Conservation (phyloP, 352 stramenopile species). For the Pythium aquatile region DNA sequence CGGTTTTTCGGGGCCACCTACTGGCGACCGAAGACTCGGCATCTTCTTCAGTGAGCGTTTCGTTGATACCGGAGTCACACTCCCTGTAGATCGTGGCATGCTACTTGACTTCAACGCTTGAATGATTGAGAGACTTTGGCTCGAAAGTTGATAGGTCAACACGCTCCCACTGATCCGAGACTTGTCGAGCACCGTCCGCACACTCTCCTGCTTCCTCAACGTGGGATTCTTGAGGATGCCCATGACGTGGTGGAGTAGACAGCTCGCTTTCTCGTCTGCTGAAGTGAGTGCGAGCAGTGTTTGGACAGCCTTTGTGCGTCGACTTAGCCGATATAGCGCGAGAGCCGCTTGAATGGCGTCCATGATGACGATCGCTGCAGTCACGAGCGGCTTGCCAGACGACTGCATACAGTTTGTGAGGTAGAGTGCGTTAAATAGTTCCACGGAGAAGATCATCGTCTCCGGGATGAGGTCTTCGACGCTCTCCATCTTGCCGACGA, state of each 20-base stretch:
- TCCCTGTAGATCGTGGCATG: too few species aligned
- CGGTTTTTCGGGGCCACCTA: background rate
- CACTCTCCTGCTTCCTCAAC: background rate
- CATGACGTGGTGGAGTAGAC: background rate
- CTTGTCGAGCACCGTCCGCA: background rate
- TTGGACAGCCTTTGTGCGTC: background rate
- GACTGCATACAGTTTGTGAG: conserved; percentile 18
- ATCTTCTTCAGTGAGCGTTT: background rate
- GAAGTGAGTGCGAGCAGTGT: background rate
- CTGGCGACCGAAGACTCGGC: background rate
- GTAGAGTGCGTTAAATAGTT: conserved; percentile 21
- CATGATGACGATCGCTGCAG: conserved; percentile 10
- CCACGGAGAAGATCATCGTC: conserved; percentile 19
- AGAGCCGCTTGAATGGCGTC: background rate
- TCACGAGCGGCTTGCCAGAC: background rate
- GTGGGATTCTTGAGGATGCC: background rate
- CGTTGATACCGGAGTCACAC: background rate
- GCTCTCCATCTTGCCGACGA: conserved; percentile 8
- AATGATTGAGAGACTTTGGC: background rate
- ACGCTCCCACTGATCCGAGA: conserved; percentile 1
- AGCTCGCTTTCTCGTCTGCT: background rate
- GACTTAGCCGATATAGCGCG: background rate
- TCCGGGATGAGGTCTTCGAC: conserved; percentile 16
- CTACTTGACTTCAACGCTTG: background rate
- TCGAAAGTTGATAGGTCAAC: background rate